Evolutionary conservation across 345 rosid genomes (phyloP).

Genomic region (Combretum micranthum): DNA sequence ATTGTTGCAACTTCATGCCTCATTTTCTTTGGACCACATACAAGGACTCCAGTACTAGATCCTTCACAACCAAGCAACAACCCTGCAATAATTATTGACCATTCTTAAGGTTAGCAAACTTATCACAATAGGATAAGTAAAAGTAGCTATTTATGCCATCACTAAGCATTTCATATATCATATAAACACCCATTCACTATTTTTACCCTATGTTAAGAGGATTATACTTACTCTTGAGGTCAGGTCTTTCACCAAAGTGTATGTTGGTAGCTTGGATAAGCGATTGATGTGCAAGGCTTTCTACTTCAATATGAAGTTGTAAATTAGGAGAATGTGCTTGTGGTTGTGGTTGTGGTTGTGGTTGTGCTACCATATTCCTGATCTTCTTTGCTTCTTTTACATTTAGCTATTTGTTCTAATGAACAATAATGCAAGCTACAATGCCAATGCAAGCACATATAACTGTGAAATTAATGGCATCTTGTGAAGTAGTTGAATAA

Average conservation of each 20-base stretch:
- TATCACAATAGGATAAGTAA: no score
- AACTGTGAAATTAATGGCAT: constrained; percentile 28
- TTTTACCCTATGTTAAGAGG: background rate
- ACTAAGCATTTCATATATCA: no score
- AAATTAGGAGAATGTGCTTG: constrained; percentile 13
- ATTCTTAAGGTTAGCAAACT: no score
- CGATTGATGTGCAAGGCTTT: constrained; percentile 53
- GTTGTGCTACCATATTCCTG: constrained; percentile 21
- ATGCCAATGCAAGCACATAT: constrained; percentile 35
- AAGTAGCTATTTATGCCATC: no score
- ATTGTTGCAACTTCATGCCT: constrained; percentile 58
- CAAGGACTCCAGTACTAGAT: constrained; percentile 63
- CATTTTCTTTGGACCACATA: constrained; percentile 66
- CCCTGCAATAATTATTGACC: constrained; percentile 22
- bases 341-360: no score
- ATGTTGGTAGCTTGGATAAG: constrained; percentile 37
- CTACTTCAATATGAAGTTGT: constrained; percentile 33
- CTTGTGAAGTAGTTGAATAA: constrained; percentile 22
- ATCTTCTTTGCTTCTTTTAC: constrained; percentile 28
- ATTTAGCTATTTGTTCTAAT: constrained; percentile 49
- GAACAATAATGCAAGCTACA: constrained; percentile 39
- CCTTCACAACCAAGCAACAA: constrained; percentile 35
- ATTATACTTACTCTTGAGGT: constrained; percentile 49
- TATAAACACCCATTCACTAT: no score
- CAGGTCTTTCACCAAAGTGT: constrained; percentile 59